A percentile compares a stretch with the other conserved stretches of the same genome.
Conservation (phyloP, 208 protist species). For the Leishmania tarentolae region DNA sequence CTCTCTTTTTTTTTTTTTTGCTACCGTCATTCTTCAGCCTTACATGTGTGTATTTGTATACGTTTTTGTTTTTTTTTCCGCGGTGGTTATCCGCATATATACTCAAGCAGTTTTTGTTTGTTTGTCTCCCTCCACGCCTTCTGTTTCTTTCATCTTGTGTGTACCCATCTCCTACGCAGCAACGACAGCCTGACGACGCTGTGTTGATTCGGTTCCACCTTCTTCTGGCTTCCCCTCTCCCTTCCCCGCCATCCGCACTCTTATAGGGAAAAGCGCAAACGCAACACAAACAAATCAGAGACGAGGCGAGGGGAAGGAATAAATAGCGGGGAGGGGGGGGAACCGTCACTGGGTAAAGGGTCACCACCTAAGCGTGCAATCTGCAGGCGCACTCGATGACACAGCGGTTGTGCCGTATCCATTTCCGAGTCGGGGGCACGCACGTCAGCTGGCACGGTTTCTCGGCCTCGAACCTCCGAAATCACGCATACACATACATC, state of each 20-base stretch:
- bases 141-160: not conserved
- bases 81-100: not conserved
- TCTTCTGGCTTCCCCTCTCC: not conserved
- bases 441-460: not conserved
- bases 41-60: not conserved
- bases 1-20: too few species aligned
- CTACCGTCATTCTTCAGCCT: too few species aligned
- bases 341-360: not conserved
- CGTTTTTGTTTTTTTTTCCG: not conserved
- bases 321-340: not conserved
- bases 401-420: not conserved
- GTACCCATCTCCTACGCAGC: not conserved
- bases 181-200: not conserved
- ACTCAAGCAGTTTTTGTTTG: not conserved
- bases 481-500: not conserved
- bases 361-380: not conserved
- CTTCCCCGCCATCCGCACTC: not conserved
- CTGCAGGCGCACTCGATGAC: not conserved
- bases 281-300: not conserved
- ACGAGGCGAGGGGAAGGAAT: not conserved
- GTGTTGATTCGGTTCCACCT: not conserved
- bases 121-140: not conserved
- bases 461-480: not conserved
- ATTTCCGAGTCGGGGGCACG: not conserved
- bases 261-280: not conserved